Base-by-base conservation (phyloP, 768 basidiomycete genomes). In the Hydnum rufescens region DNA sequence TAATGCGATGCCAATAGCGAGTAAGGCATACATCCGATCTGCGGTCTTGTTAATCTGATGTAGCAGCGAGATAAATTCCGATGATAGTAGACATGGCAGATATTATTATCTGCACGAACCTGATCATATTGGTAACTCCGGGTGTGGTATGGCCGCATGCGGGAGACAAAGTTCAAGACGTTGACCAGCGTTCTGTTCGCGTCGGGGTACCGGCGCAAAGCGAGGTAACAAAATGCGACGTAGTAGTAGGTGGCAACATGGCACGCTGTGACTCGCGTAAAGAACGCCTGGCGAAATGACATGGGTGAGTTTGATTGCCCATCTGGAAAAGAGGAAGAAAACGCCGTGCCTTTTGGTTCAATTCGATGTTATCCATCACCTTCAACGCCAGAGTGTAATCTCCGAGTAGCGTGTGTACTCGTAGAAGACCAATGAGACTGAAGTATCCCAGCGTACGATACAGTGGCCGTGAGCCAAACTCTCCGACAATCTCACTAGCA, bases 371-470 rank as follows among this genome's bases (percentile, higher is more conserved):
- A 60, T 95, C 89, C 78, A 97, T 81, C 31, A 93, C 80, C 64
- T 95, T 92, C 52, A 99, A 72, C 1, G 86, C 95, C 44, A 99
- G 78, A 5, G 85, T 86, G 64, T 86, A 92, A 66, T 99, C 95
- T 28, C 95, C 95, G 13, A 99, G 77, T 22, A 97, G 76, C 47
- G 87, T 84, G 64, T 97, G 95, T 2, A 99, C 95, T 19, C 95
- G 82, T 42, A 99, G 71, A 29, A 99, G 77, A 46, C 92, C 93
- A 59, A 97, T 82, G 59, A 97, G 74, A 58, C 88, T 90, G 71
- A 96, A 97, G 68, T 96, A 96, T 3, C 95, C 95, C 26, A 99
- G 75, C 71, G 86, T 85, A 54, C 88, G 79, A 68, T 97, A 97
- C 1, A 97, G 72, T 4, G 89, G 86, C 31, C 78, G 77, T 36